A percentile compares a stretch with the other conserved stretches of the same genome.
Conservation (phyloP, 768 basidiomycete species). For the Amanita molliuscula region DNA sequence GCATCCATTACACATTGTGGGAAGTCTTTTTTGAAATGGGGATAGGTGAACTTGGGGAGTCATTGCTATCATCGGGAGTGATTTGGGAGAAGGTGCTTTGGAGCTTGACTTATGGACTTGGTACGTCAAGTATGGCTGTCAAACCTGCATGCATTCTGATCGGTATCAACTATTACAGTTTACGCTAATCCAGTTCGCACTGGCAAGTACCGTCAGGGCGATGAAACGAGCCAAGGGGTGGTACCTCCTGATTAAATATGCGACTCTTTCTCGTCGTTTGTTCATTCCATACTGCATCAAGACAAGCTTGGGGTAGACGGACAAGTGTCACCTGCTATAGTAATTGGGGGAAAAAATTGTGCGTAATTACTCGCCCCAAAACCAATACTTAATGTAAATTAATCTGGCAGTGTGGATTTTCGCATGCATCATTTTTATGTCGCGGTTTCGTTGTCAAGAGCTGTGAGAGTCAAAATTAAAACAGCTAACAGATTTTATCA, state of each 20-base stretch:
- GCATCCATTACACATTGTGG: conserved; percentile 42
- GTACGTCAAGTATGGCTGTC: conserved; percentile 22
- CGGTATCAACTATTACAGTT: not conserved
- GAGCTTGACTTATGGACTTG: conserved; percentile 54
- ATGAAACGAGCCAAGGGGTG: conserved; percentile 32
- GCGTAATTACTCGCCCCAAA: too few relatives aligned
- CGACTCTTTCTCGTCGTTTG: conserved; percentile 43
- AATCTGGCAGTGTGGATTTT: not conserved
- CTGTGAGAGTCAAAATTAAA: too few relatives aligned
- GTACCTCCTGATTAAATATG: conserved; percentile 41
- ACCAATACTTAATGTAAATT: not conserved
- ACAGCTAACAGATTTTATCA: too few relatives aligned
- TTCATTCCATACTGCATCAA: conserved; percentile 29
- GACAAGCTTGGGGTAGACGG: not conserved
- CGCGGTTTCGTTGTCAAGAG: too few relatives aligned
- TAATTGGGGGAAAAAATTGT: too few relatives aligned
- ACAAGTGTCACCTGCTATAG: not conserved
- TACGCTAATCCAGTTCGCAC: conserved; percentile 21
- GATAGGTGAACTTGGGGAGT: conserved; percentile 27
- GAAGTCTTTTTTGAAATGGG: conserved; percentile 60
- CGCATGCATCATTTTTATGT: too few relatives aligned
- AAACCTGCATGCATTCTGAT: not conserved
- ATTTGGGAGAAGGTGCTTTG: conserved; percentile 51
- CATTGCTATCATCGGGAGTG: conserved; percentile 52
- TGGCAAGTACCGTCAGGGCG: conserved; percentile 58